Evolutionary conservation across 2,329 filamentous ascomycete genomes (phyloP).

Genomic region (Diaporthe batatas): DNA sequence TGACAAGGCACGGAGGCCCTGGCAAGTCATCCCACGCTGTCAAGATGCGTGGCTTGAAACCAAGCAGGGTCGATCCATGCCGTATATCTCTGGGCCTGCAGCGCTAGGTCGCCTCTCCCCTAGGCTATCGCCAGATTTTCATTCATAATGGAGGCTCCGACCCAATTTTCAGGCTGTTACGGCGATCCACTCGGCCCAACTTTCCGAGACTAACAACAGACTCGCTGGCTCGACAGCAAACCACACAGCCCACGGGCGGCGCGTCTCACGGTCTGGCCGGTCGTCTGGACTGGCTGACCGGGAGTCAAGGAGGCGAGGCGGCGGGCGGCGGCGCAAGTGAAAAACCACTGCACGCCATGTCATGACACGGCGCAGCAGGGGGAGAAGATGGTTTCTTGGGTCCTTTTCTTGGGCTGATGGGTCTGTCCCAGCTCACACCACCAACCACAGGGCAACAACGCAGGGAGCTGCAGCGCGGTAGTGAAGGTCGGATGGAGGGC

Average conservation of each 20-base stretch:
- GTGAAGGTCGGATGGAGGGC: background rate
- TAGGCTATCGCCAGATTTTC: slow-evolving; percentile 34
- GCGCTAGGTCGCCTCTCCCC: slow-evolving; percentile 20
- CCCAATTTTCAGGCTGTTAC: slow-evolving; percentile 26
- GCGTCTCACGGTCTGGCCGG: slow-evolving; percentile 14
- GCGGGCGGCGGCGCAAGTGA: background rate
- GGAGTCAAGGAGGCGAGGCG: slow-evolving; percentile 7
- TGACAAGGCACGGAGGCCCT: background rate
- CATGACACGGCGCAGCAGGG: background rate
- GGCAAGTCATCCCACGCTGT: slow-evolving; percentile 25
- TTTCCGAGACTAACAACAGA: slow-evolving; percentile 38
- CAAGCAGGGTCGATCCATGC: slow-evolving; percentile 31
- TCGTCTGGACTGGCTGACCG: slow-evolving; percentile 1
- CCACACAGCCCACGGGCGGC: slow-evolving; percentile 19
- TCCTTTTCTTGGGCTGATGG: slow-evolving; percentile 1
- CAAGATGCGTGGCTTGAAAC: slow-evolving; percentile 29
- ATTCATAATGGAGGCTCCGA: slow-evolving; percentile 29
- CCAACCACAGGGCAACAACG: slow-evolving; percentile 7
- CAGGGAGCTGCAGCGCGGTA: background rate
- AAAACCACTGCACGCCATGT: slow-evolving; percentile 17
- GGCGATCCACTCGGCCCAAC: slow-evolving; percentile 42
- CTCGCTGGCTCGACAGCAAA: slow-evolving; percentile 16
- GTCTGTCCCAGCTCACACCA: slow-evolving; percentile 9
- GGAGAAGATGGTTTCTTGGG: slow-evolving; percentile 4
- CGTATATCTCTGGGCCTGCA: slow-evolving; percentile 11